phyloP scores from a whole-genome alignment of 108 stramenopile species.

The Nannochloropsis salina region DNA sequence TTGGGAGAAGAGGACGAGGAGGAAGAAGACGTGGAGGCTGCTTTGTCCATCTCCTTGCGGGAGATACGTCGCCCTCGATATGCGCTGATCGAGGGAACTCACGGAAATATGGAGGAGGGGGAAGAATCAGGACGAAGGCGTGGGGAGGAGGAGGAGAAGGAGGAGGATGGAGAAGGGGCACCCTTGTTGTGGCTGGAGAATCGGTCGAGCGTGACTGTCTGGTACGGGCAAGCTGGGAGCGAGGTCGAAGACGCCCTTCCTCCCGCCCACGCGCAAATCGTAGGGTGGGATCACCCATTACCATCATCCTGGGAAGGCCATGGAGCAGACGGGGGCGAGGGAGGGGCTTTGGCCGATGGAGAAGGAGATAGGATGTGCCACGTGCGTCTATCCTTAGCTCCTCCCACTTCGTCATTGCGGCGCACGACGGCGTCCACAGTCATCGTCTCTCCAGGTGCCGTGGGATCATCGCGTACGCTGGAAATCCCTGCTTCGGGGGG shows the following conservation, averaged over 20 bases:
- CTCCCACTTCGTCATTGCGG: neutral
- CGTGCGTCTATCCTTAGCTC: neutral
- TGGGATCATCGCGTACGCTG: neutral
- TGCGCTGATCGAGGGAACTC: neutral
- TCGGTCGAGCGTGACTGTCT: neutral
- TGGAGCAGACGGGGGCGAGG: neutral
- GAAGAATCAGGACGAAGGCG: neutral
- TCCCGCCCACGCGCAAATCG: neutral
- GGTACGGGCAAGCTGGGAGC: neutral
- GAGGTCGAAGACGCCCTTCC: constrained; percentile 15
- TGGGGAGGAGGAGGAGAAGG: neutral
- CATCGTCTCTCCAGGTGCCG: neutral
- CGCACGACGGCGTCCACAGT: neutral
- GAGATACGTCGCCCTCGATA: neutral
- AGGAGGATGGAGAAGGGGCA: neutral
- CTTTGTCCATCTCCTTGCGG: neutral
- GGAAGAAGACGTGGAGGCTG: neutral
- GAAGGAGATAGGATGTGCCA: neutral
- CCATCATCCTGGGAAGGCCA: neutral
- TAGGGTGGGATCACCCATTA: neutral
- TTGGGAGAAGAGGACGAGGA: constrained; percentile 5
- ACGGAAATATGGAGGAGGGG: neutral
- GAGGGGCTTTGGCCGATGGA: neutral
- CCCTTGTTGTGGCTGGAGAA: neutral
- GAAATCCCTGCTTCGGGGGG: neutral